These are phyloP conservation scores for Cladosporium sp. DNA, from an alignment of 2,329 filamentous ascomycete genomes.

Conservation along the genomic window DNA sequence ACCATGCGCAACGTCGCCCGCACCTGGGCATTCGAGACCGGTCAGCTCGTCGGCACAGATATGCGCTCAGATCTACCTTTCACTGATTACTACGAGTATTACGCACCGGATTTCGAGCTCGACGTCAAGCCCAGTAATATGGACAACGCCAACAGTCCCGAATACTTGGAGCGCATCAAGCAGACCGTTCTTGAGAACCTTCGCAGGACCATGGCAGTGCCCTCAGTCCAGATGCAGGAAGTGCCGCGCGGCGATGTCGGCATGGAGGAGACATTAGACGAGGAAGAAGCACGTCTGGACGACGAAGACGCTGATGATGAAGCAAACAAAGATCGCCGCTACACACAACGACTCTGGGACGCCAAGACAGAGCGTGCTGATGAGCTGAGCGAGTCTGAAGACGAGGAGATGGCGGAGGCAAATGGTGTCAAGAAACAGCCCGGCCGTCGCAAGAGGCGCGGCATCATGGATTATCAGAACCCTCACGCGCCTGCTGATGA, in stretches of 20 bases:
- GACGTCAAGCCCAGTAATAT: slow-evolving; percentile 68
- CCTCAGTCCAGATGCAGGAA: slow-evolving; percentile 62
- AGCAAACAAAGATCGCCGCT: slow-evolving; percentile 75
- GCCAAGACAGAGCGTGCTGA: slow-evolving; percentile 66
- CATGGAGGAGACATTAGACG: slow-evolving; percentile 56
- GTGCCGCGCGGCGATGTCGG: slow-evolving; percentile 56
- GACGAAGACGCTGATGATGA: slow-evolving; percentile 80
- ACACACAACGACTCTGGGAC: slow-evolving; percentile 79
- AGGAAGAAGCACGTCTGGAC: slow-evolving; percentile 61
- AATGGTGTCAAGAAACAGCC: slow-evolving; percentile 65
- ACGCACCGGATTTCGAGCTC: slow-evolving; percentile 65
- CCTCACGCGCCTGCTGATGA: slow-evolving; percentile 50
- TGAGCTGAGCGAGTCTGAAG: slow-evolving; percentile 76
- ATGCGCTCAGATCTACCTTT: slow-evolving; percentile 83
- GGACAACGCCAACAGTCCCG: slow-evolving; percentile 66
- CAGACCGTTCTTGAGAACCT: slow-evolving; percentile 63
- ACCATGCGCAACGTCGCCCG: slow-evolving; percentile 64
- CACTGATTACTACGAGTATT: slow-evolving; percentile 92
- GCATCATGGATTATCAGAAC: slow-evolving; percentile 60
- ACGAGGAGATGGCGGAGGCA: slow-evolving; percentile 71
- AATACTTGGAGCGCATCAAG: slow-evolving; percentile 66
- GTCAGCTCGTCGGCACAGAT: slow-evolving; percentile 75
- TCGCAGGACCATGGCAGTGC: slow-evolving; percentile 55
- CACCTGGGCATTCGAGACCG: slow-evolving; percentile 65
- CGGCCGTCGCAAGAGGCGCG: slow-evolving; percentile 45